phyloP scores from a whole-genome alignment of 2,329 filamentous ascomycete genomes.

The Sclerotinia spermophila region DNA sequence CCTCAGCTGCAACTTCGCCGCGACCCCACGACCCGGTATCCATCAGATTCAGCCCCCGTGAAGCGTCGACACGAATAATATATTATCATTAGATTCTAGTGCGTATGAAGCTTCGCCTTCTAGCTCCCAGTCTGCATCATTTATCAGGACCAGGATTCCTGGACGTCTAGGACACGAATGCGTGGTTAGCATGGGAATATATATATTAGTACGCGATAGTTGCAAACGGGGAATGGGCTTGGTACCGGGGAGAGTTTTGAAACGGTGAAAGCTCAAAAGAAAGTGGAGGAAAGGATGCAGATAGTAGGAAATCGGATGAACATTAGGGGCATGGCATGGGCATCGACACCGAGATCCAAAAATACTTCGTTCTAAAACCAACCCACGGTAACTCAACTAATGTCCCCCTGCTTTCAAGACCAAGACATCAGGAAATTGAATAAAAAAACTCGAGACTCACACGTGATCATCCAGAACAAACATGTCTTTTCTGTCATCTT shows the following conservation, averaged over 20 bases:
- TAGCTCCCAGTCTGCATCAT: conserved; percentile 97
- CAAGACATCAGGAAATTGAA: conserved; percentile 20
- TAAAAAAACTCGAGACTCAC: conserved; percentile 51
- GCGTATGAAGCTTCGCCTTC: conserved; percentile 92
- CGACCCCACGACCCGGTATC: conserved; percentile 3
- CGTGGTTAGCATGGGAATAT: conserved; percentile 18
- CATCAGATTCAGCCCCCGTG: conserved; percentile 69
- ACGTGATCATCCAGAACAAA: conserved; percentile 85
- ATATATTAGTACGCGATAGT: conserved; percentile 27
- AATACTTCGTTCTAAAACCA: not conserved
- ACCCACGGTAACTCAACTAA: not conserved
- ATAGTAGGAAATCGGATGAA: conserved; percentile 2
- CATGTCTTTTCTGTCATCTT: conserved; percentile 77
- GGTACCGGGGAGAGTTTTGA: conserved; percentile 2
- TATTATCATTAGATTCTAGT: conserved; percentile 76
- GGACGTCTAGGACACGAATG: conserved; percentile 62
- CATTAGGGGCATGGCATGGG: conserved; percentile 12
- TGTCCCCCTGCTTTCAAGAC: conserved; percentile 4
- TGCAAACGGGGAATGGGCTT: not conserved
- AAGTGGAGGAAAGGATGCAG: not conserved
- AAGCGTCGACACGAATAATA: conserved; percentile 93
- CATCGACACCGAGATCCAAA: not conserved
- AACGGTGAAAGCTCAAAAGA: not conserved
- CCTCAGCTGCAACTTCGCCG: not conserved
- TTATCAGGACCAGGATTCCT: conserved; percentile 93